Evolutionary conservation across 495 filamentous ascomycete genomes (phyloP).

Genomic region (Aspergillus cavernicola): DNA sequence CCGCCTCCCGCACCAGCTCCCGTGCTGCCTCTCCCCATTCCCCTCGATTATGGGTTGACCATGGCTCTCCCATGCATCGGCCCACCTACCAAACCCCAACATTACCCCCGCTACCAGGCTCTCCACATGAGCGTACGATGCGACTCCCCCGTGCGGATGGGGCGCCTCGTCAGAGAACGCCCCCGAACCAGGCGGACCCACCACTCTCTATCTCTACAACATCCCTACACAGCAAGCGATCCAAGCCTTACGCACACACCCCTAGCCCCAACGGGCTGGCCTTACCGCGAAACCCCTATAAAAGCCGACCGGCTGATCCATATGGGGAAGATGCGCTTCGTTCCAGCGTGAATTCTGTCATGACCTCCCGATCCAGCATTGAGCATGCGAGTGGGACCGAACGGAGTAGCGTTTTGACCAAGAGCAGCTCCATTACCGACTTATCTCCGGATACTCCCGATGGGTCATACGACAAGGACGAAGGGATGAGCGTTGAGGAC

Average conservation of each 20-base stretch:
- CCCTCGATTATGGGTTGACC: constrained; percentile 24
- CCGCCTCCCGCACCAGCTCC: too few relatives aligned
- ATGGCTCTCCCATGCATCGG: constrained; percentile 20
- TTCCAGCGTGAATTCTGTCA: constrained; percentile 67
- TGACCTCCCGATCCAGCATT: constrained; percentile 66
- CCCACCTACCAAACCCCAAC: constrained; percentile 15
- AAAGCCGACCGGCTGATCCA: constrained; percentile 27
- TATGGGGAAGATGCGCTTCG: constrained; percentile 54
- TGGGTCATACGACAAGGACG: constrained; percentile 56
- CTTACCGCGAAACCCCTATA: constrained; percentile 30
- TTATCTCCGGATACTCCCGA: constrained; percentile 56
- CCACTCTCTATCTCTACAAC: constrained; percentile 45
- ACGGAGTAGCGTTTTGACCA: constrained; percentile 76
- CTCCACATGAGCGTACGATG: constrained; percentile 19
- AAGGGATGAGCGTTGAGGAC: constrained; percentile 83
- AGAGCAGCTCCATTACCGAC: constrained; percentile 69
- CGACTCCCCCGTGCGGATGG: constrained; percentile 21
- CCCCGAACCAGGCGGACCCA: constrained; percentile 27
- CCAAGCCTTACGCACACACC: constrained; percentile 27
- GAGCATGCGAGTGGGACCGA: constrained; percentile 69
- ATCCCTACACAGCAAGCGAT: constrained; percentile 26
- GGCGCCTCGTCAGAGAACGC: constrained; percentile 26
- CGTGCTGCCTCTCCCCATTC: constrained; percentile 28
- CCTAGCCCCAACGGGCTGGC: constrained; percentile 21
- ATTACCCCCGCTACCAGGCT: constrained; percentile 18